Conservation (phyloP, 1,284 basidiomycete species). For the Heterobasidion occidentale region DNA sequence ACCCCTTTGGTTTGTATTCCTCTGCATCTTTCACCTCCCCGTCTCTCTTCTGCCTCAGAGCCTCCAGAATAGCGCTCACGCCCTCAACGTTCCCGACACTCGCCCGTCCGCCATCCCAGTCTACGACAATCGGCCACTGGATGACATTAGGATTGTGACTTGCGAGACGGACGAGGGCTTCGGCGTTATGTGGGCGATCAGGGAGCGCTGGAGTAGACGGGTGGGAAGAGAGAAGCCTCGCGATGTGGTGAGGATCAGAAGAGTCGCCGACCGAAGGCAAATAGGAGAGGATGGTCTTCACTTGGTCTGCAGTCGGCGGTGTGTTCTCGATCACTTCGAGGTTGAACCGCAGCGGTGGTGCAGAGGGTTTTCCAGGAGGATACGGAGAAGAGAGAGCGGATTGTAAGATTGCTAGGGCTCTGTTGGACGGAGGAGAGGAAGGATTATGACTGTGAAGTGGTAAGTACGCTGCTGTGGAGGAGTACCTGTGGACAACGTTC, state of each 20-base stretch:
- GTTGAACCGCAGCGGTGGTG: constrained; percentile 55
- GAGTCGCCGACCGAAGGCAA: constrained; percentile 26
- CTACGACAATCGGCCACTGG: constrained; percentile 74
- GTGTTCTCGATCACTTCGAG: constrained; percentile 60
- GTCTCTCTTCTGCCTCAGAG: constrained; percentile 52
- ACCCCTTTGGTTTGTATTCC: constrained; percentile 39
- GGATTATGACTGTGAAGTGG: constrained; percentile 45
- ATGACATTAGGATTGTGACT: constrained; percentile 46
- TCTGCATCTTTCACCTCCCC: constrained; percentile 42
- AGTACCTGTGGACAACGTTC: background rate
- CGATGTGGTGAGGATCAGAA: constrained; percentile 19
- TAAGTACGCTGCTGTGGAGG: background rate
- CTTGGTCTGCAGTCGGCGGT: constrained; percentile 59
- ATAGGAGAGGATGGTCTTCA: constrained; percentile 59
- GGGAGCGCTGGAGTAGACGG: constrained; percentile 33
- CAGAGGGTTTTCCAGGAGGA: constrained; percentile 37
- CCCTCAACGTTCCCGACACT: constrained; percentile 61
- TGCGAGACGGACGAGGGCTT: constrained; percentile 43
- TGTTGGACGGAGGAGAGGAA: constrained; percentile 51
- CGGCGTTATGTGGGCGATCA: constrained; percentile 32
- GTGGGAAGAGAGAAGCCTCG: constrained; percentile 47
- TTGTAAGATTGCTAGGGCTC: constrained; percentile 51
- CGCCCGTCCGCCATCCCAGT: constrained; percentile 65
- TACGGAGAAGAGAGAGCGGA: constrained; percentile 51
- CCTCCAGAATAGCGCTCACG: constrained; percentile 56